Conservation (phyloP, 225 moss, liverwort and hornwort species). For the Thuidium tamariscinum region DNA sequence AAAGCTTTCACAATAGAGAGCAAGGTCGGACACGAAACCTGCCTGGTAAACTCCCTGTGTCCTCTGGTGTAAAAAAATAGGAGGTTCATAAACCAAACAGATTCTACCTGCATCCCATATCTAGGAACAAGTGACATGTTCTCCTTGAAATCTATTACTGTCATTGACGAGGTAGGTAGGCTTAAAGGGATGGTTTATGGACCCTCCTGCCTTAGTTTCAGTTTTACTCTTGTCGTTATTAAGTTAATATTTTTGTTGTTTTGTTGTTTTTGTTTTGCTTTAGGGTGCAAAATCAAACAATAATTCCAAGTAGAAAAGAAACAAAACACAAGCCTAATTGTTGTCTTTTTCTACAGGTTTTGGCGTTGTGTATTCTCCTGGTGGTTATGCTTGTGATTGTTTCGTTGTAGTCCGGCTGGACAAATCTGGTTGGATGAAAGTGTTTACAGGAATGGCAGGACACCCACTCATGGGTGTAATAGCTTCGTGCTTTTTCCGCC, state of each 20-base stretch:
- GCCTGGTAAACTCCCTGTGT: background rate
- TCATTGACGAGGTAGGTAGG: background rate
- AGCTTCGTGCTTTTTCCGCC: conserved; percentile 24
- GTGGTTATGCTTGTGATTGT: conserved; percentile 14
- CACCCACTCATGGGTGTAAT: background rate
- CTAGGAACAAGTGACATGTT: background rate
- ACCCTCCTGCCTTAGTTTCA: background rate
- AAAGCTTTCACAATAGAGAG: conserved; percentile 17
- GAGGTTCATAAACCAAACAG: background rate
- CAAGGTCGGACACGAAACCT: conserved; percentile 20
- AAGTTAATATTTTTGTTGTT: background rate
- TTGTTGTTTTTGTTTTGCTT: background rate
- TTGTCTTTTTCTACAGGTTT: background rate
- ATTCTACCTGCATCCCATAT: background rate
- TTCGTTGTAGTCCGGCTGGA: background rate
- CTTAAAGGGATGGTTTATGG: background rate
- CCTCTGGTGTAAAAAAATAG: background rate
- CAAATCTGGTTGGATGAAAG: background rate
- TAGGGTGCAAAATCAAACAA: background rate
- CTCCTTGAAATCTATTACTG: background rate
- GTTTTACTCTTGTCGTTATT: background rate
- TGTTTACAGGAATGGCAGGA: conserved; percentile 3
- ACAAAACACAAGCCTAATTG: background rate
- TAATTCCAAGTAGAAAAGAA: background rate
- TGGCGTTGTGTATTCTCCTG: conserved; percentile 7